These are phyloP conservation scores for Psilocybe azurescens DNA, from an alignment of 768 basidiomycete genomes.

Conservation along the genomic window DNA sequence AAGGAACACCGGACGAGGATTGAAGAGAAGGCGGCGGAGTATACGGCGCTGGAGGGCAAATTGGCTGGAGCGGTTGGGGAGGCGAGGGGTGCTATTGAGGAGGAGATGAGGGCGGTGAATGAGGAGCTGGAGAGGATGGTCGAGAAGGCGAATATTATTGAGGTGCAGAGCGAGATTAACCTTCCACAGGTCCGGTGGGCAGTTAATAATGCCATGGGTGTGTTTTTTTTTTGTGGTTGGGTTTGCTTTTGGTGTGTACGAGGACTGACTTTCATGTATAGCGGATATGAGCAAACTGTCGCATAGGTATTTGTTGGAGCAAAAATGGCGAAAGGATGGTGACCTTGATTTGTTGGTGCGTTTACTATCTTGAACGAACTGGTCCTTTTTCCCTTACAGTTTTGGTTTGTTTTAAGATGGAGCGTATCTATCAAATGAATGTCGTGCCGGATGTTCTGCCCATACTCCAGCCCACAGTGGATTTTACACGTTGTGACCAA, in stretches of 20 bases:
- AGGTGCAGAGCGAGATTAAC: conserved; percentile 84
- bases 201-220: conserved; percentile 80
- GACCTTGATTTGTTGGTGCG: conserved; percentile 82
- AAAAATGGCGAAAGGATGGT: conserved; percentile 86
- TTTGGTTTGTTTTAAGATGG: conserved; percentile 65
- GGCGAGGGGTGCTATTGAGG: conserved; percentile 28
- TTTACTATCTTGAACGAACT: conserved; percentile 16
- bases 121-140: conserved; percentile 47
- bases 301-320: conserved; percentile 82
- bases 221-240: conserved; percentile 32
- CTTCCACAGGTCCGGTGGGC: conserved; percentile 84
- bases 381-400: not conserved
- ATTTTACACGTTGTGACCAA: conserved; percentile 67
- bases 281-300: conserved; percentile 72
- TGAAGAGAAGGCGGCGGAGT: conserved; percentile 26
- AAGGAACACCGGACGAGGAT: conserved; percentile 40
- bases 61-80: conserved; percentile 22
- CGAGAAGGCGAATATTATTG: conserved; percentile 61
- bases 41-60: conserved; percentile 24
- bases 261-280: conserved; percentile 26
- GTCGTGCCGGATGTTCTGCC: conserved; percentile 89
- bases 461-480: conserved; percentile 70
- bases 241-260: not conserved
- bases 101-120: conserved; percentile 34
- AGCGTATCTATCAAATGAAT: conserved; percentile 89